Percentiles rank a stretch among this genome's conserved stretches.
phyloP scores from a whole-genome alignment of 768 basidiomycete species.

The Boletus speciosus region DNA sequence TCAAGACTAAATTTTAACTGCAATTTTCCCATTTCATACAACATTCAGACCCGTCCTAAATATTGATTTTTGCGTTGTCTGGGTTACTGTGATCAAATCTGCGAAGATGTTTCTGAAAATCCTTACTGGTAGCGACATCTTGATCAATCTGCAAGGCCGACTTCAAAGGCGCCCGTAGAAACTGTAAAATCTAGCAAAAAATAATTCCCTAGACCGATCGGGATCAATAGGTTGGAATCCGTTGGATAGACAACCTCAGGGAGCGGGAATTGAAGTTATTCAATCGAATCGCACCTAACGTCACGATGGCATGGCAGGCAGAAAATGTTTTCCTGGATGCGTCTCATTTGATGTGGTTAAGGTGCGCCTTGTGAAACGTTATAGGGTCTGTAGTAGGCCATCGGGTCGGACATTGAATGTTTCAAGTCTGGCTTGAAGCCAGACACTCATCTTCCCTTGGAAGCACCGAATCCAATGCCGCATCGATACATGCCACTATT shows the following conservation, averaged over 20 bases:
- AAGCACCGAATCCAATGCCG: background rate
- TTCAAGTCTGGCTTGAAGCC: no score
- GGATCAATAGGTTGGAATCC: background rate
- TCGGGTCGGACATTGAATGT: no score
- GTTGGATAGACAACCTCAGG: background rate
- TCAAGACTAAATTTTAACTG: no score
- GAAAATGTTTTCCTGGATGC: background rate
- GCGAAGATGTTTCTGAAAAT: slow-evolving; percentile 2
- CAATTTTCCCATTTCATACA: no score
- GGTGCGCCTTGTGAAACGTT: background rate
- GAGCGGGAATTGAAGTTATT: background rate
- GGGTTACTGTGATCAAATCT: background rate
- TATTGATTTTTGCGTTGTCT: no score
- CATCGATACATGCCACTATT: background rate
- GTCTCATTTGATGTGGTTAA: background rate
- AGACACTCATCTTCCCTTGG: background rate
- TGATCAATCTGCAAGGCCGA: background rate
- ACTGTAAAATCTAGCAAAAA: background rate
- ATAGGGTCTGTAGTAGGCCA: background rate
- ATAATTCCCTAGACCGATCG: background rate
- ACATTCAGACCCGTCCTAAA: no score
- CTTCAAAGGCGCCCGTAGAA: background rate
- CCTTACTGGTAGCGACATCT: background rate
- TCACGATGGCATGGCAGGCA: background rate
- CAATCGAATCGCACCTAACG: background rate